Evolutionary conservation across 257 asterid genomes (phyloP).

Genomic region (Penstemon eatonii): DNA sequence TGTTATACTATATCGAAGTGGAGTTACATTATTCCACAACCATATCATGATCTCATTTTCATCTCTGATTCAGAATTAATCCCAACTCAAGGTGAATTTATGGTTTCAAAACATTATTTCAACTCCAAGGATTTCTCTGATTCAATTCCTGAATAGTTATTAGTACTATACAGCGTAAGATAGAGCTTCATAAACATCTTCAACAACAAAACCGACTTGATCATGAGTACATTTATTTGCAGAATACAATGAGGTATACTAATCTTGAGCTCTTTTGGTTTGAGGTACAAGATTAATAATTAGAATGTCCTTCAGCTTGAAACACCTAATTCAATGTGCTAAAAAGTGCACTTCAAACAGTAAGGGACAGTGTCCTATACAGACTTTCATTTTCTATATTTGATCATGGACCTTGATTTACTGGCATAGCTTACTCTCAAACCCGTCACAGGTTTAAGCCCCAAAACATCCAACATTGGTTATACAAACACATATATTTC

Average conservation of each 20-base stretch:
- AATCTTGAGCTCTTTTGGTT: neutral
- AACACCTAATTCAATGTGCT: neutral
- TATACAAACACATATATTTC: neutral
- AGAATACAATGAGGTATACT: neutral
- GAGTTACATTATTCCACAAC: neutral
- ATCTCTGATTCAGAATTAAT: neutral
- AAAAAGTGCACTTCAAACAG: neutral
- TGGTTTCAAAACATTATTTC: neutral
- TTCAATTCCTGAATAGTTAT: neutral
- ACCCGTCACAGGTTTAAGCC: too few species aligned
- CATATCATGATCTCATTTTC: slow-evolving; percentile 1
- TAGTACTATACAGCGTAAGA: neutral
- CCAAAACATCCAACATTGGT: too few species aligned
- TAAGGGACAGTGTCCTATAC: neutral
- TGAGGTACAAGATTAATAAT: neutral
- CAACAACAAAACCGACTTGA: neutral
- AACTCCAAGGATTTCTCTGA: neutral
- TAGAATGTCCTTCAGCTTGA: neutral
- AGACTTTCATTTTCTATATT: too few species aligned
- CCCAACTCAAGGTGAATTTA: neutral
- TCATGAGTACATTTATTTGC: neutral
- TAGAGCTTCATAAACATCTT: neutral
- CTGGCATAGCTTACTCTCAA: too few species aligned
- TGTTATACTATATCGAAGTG: too few species aligned
- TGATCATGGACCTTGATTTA: too few species aligned